These are phyloP conservation scores for Hygrophorus russula DNA, from an alignment of 768 basidiomycete species.

Conservation along the genomic window DNA sequence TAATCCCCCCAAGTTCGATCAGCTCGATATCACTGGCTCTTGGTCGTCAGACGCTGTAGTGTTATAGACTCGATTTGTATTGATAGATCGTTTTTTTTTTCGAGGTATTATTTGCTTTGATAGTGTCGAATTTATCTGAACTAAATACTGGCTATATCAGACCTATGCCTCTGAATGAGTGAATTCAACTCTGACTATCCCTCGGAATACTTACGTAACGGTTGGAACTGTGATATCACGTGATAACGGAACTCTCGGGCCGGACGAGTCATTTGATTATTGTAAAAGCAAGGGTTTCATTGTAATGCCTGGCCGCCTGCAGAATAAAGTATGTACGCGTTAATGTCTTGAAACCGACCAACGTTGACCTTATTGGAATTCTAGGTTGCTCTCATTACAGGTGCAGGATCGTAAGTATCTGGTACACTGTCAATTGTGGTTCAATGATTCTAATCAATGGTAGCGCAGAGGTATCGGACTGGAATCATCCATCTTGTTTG, in stretches of 20 bases:
- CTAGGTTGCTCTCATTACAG: slow-evolving; percentile 69
- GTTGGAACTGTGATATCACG: too few species aligned
- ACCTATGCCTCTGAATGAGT: too few species aligned
- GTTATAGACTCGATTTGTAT: not conserved
- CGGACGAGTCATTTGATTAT: too few species aligned
- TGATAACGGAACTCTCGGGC: too few species aligned
- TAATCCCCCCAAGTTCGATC: slow-evolving; percentile 89
- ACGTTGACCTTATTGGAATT: slow-evolving; percentile 4
- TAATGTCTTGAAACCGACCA: slow-evolving; percentile 1
- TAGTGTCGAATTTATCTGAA: slow-evolving; percentile 7
- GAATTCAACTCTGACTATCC: too few species aligned
- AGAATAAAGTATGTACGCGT: slow-evolving; percentile 39
- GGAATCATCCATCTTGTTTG: slow-evolving; percentile 92
- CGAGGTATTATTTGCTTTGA: slow-evolving; percentile 7
- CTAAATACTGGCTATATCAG: slow-evolving; percentile 5
- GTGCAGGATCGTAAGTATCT: slow-evolving; percentile 70
- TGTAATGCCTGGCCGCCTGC: slow-evolving; percentile 55
- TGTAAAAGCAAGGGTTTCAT: too few species aligned
- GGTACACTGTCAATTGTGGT: slow-evolving; percentile 5
- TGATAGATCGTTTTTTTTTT: slow-evolving; percentile 2
- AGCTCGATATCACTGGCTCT: slow-evolving; percentile 72
- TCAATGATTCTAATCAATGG: slow-evolving; percentile 11
- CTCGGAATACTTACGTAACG: too few species aligned
- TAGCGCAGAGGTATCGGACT: slow-evolving; percentile 81
- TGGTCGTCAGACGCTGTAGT: slow-evolving; percentile 20